Evolutionary conservation across 805 yeast species (phyloP), one percentile per base, ranked within the genome.

Genomic region (Ogataea kodamae): DNA sequence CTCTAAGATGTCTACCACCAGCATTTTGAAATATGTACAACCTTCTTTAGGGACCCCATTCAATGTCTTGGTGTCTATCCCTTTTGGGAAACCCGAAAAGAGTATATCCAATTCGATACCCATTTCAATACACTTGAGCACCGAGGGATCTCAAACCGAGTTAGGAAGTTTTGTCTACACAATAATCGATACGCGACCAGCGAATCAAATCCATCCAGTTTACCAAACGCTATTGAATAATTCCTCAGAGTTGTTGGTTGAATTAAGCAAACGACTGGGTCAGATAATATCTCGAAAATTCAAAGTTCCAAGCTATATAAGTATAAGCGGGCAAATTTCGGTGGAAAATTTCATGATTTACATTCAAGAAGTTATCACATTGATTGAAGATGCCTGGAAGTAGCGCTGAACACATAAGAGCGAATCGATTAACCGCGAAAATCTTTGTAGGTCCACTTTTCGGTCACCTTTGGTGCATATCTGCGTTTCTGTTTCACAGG

Each of bases 361-460:
- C 21, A 50, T 60, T 5, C 60, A 52, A 31, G 50, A 48, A 11
- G 41, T 62, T 0, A 31, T 64, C 4, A 43, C 48, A 3, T 34
- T 52, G 15, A 55, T 69, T 9, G 64, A 62, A 11, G 41, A 43
- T 6, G 20, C 36, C 20, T 53, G 41, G 25, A 37, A 31, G 6
- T 9, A 20, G 21, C 14, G 17, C 11, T 12, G 29, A 12, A 14
- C 9, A 28, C 5, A 16, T 15, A 15, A 26, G 20, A 23, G 20
- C 17, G 12, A 19, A 25, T 16, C 27, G 12, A 13, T 27, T 22
- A 44, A 51, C 67, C 81, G 62, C 81, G 80, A 54, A 84, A 85
- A 62, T 90, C 95, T 65, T 90, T 90, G 64, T 83, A 85, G 20
- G 89, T 74, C 94, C 95, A 87, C 64, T 89, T 90, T 60, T 90